phyloP scores from a whole-genome alignment of 441 rosid species.

The Rhodomyrtus psidioides region DNA sequence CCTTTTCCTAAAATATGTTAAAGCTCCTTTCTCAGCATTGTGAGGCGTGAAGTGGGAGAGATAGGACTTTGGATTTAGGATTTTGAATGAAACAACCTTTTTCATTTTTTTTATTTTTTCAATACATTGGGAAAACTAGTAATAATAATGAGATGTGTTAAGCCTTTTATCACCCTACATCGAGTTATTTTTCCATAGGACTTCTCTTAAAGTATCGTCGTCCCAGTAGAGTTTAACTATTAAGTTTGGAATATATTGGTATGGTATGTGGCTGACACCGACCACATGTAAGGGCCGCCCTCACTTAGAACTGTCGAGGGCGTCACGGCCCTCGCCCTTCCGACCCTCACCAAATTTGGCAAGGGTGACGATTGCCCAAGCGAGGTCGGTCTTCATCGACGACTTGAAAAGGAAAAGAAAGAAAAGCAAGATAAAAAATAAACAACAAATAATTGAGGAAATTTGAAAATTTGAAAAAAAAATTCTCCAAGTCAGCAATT shows the following conservation, averaged over 20 bases:
- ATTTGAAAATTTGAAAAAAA: no score
- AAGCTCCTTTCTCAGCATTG: no score
- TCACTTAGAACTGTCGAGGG: not conserved
- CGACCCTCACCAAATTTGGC: not conserved
- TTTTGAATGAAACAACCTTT: not conserved
- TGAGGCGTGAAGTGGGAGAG: not conserved
- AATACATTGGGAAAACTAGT: not conserved
- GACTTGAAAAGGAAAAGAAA: not conserved
- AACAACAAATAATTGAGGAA: no score
- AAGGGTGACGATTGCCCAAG: not conserved
- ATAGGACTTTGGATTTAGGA: not conserved
- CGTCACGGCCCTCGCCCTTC: not conserved
- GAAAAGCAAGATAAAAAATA: not conserved
- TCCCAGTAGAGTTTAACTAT: not conserved
- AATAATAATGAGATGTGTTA: not conserved
- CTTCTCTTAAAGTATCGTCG: not conserved
- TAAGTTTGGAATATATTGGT: not conserved
- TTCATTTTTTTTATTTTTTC: not conserved
- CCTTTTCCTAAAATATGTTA: no score
- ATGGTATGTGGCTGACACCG: not conserved
- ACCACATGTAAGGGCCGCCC: not conserved
- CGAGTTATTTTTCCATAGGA: not conserved
- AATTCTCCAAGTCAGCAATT: no score
- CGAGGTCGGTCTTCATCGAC: fast-evolving
- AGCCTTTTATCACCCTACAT: not conserved